Percentiles rank a stretch among this genome's conserved stretches.
Conservation (phyloP, 768 basidiomycete genomes). For the Sarcomyxa edulis region DNA sequence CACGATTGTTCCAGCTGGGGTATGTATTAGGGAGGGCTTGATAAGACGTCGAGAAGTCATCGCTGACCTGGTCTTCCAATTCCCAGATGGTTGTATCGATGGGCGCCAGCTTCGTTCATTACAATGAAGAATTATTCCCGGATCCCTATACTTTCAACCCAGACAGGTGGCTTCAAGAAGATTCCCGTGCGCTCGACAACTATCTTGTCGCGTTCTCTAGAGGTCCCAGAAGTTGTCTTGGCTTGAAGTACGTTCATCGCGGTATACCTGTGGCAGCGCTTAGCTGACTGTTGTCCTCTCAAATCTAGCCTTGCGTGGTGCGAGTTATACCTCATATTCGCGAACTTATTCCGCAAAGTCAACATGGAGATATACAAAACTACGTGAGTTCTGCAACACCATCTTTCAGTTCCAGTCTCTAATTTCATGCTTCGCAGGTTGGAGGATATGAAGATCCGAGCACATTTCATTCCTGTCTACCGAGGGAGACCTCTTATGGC, state of each 20-base stretch:
- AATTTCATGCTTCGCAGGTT: too few relatives aligned
- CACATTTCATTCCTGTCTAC: too few relatives aligned
- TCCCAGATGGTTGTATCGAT: slow-evolving; percentile 35
- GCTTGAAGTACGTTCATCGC: slow-evolving; percentile 29
- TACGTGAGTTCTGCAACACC: too few relatives aligned
- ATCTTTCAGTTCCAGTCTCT: too few relatives aligned
- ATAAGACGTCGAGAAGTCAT: too few relatives aligned
- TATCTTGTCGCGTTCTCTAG: slow-evolving; percentile 38
- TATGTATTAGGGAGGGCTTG: too few relatives aligned
- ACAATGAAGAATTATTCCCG: slow-evolving; percentile 30
- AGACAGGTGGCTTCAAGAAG: slow-evolving; percentile 34
- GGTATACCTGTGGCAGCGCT: not conserved
- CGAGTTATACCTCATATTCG: slow-evolving; percentile 36
- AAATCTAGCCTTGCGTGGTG: slow-evolving; percentile 34
- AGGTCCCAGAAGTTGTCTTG: slow-evolving; percentile 39
- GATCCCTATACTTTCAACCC: slow-evolving; percentile 32
- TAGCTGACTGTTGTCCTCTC: not conserved
- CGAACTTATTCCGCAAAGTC: slow-evolving; percentile 32
- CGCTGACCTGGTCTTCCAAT: not conserved
- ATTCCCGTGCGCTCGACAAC: slow-evolving; percentile 24
- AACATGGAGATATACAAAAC: slow-evolving; percentile 26
- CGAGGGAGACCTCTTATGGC: too few relatives aligned
- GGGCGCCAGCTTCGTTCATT: slow-evolving; percentile 32
- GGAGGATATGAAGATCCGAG: too few relatives aligned
- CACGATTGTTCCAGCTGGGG: slow-evolving; percentile 29